phyloP scores from a whole-genome alignment of 179 eudicot genomes.

The Pouteria campechiana region DNA sequence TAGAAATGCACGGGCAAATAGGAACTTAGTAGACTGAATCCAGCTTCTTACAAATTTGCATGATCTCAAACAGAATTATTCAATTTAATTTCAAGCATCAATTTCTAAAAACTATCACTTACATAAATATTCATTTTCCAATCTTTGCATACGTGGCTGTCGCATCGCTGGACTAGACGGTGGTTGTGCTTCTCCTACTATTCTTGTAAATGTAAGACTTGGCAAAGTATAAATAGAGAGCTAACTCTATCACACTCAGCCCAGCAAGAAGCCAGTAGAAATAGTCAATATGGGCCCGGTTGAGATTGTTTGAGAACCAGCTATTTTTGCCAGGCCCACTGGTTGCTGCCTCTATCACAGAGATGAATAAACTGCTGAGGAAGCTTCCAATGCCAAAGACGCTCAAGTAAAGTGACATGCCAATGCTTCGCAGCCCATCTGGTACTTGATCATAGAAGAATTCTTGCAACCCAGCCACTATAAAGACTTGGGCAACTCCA shows the following conservation, averaged over 20 bases:
- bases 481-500: constrained; percentile 55
- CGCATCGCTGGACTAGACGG: too few species aligned
- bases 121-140: too few species aligned
- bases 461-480: constrained; percentile 67
- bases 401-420: constrained; percentile 44
- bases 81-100: too few species aligned
- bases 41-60: too few species aligned
- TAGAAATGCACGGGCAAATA: too few species aligned
- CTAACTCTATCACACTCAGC: constrained; percentile 29
- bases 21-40: too few species aligned
- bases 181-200: too few species aligned
- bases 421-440: constrained; percentile 44
- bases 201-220: constrained; percentile 43
- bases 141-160: too few species aligned
- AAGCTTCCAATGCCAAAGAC: constrained; percentile 47
- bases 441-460: constrained; percentile 73
- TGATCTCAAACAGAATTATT: too few species aligned
- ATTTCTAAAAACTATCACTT: too few species aligned
- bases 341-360: constrained; percentile 27
- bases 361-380: constrained; percentile 46
- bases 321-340: constrained; percentile 24
- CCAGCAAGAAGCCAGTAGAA: constrained; percentile 60
- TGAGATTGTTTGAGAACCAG: constrained; percentile 57
- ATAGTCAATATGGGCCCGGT: constrained; percentile 64
- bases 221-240: constrained; percentile 26